phyloP scores from a whole-genome alignment of 441 rosid species.

The Codiaeum variegatum region DNA sequence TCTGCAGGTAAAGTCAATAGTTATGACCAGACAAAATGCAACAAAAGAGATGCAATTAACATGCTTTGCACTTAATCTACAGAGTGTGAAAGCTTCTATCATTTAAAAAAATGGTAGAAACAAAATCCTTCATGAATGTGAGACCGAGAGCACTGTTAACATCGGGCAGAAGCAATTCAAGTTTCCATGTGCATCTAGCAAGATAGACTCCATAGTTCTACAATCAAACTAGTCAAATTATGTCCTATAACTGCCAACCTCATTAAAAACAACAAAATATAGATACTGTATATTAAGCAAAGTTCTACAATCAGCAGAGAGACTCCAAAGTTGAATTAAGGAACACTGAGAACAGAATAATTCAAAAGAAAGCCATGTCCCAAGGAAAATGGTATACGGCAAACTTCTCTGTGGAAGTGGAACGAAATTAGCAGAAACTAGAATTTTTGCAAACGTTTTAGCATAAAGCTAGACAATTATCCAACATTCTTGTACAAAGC shows the following conservation, averaged over 20 bases:
- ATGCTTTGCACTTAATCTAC: neutral
- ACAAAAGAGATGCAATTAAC: neutral
- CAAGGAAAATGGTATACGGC: neutral
- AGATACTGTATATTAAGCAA: neutral
- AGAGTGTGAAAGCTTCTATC: neutral
- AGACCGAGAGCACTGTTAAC: neutral
- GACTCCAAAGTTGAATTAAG: neutral
- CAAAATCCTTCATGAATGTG: neutral
- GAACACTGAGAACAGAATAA: neutral
- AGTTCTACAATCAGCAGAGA: neutral
- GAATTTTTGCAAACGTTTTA: neutral
- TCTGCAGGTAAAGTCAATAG: conserved; percentile 45
- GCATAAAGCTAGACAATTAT: neutral
- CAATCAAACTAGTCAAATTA: neutral
- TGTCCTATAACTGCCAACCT: neutral
- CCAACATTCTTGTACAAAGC: neutral
- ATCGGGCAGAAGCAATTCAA: neutral
- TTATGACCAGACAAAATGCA: neutral
- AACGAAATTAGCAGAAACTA: neutral
- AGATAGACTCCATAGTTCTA: no score
- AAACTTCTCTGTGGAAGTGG: neutral
- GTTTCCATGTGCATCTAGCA: no score
- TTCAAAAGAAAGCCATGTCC: neutral
- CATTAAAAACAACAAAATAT: neutral
- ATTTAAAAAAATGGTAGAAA: neutral